phyloP scores from a whole-genome alignment of 1,139 yeast species.

The Zygoascus sp. region DNA sequence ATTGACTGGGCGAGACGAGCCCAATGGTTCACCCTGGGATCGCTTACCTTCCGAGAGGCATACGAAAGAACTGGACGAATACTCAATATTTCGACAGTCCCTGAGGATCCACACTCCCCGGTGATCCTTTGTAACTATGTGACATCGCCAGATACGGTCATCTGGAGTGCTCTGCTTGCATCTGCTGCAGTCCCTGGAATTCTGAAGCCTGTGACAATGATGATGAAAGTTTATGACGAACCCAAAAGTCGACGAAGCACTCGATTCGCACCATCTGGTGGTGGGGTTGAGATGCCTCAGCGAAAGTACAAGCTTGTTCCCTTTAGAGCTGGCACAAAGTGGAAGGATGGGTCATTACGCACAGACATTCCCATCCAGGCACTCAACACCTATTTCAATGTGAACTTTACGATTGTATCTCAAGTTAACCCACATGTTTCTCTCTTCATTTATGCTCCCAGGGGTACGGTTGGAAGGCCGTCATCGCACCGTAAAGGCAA shows the following conservation, averaged over 20 bases:
- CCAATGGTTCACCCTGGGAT: conserved; percentile 67
- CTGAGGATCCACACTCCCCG: conserved; percentile 79
- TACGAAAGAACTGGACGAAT: conserved; percentile 63
- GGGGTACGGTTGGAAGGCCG: conserved; percentile 79
- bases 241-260: not conserved
- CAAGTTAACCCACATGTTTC: conserved; percentile 83
- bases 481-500: conserved; percentile 57
- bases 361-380: conserved; percentile 70
- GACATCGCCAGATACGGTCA: conserved; percentile 77
- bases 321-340: conserved; percentile 66
- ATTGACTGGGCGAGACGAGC: conserved; percentile 68
- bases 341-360: conserved; percentile 71
- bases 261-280: not conserved
- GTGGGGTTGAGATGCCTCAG: not conserved
- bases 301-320: conserved; percentile 39
- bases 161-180: conserved; percentile 74
- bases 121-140: conserved; percentile 72
- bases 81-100: conserved; percentile 71
- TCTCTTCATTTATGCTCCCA: conserved; percentile 70
- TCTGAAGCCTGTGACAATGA: conserved; percentile 72
- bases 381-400: conserved; percentile 71
- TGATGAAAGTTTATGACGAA: conserved; percentile 59
- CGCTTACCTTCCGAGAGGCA: conserved; percentile 68
- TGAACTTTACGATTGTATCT: conserved; percentile 69
- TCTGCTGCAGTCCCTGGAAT: conserved; percentile 84